These are phyloP conservation scores for Marasmius sp. DNA, from an alignment of 1,284 basidiomycete genomes.

Conservation along the genomic window DNA sequence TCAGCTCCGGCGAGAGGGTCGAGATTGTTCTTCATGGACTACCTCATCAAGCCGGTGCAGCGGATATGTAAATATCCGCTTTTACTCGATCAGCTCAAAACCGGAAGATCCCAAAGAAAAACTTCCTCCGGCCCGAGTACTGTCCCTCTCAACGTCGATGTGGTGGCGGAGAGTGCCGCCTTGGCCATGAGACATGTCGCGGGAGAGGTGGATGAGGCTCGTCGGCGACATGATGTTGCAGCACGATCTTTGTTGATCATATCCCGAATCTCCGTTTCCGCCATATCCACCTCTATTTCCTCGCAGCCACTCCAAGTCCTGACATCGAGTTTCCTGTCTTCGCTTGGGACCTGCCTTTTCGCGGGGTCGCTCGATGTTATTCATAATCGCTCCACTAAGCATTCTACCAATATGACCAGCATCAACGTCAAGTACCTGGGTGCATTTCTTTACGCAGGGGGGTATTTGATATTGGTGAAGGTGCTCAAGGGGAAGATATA, in stretches of 20 bases:
- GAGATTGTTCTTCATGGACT: constrained; percentile 72
- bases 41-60: constrained; percentile 89
- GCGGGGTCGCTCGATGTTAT: constrained; percentile 85
- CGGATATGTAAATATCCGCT: constrained; percentile 91
- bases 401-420: constrained; percentile 37
- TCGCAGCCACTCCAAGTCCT: constrained; percentile 31
- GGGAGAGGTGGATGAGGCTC: constrained; percentile 59
- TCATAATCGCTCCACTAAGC: constrained; percentile 51
- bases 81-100: constrained; percentile 74
- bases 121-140: constrained; percentile 18
- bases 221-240: constrained; percentile 64
- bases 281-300: constrained; percentile 22
- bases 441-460: constrained; percentile 84
- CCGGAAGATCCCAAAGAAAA: constrained; percentile 29
- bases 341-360: constrained; percentile 73
- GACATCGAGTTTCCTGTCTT: constrained; percentile 58
- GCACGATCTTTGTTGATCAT: constrained; percentile 69
- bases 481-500: constrained; percentile 79
- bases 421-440: constrained; percentile 85
- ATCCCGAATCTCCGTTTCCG: constrained; percentile 55
- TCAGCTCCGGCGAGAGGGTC: constrained; percentile 24
- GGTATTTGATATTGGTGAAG: constrained; percentile 85
- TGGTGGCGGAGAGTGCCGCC: constrained; percentile 52
- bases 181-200: constrained; percentile 64
- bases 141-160: constrained; percentile 35